Percentiles rank a stretch among this genome's conserved stretches.
These are phyloP conservation scores for Fusarium albidum DNA, from an alignment of 2,329 filamentous ascomycete genomes.

Conservation along the genomic window DNA sequence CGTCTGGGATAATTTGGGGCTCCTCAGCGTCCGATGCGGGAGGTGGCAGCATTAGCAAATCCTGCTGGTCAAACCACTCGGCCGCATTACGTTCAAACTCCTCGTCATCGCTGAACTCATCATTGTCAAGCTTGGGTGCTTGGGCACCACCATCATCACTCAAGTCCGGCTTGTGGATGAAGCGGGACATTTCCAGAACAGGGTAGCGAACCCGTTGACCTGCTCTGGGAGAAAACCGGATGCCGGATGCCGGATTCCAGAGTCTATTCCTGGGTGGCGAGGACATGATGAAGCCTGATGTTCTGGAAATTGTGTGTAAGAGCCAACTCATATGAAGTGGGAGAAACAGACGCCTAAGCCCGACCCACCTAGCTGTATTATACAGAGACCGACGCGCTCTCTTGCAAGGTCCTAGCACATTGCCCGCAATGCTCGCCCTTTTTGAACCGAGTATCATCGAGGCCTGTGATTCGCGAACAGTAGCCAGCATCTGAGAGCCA, in stretches of 20 bases:
- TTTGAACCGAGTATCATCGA: conserved; percentile 33
- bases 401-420: conserved; percentile 40
- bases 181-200: conserved; percentile 37
- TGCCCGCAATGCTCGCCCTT: conserved; percentile 36
- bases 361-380: conserved; percentile 31
- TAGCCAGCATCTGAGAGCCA: conserved; percentile 34
- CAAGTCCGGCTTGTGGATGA: conserved; percentile 32
- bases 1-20: conserved; percentile 1
- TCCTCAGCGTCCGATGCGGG: conserved; percentile 10
- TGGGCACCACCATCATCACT: neutral
- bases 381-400: conserved; percentile 23
- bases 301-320: conserved; percentile 9
- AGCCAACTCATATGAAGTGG: conserved; percentile 15
- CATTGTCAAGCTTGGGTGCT: conserved; percentile 2
- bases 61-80: conserved; percentile 40
- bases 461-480: conserved; percentile 17
- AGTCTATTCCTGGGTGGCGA: conserved; percentile 29
- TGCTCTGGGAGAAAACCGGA: conserved; percentile 42
- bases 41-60: conserved; percentile 9
- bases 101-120: conserved; percentile 36
- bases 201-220: conserved; percentile 37
- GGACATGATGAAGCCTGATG: conserved; percentile 27
- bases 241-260: conserved; percentile 43
- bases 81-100: conserved; percentile 36
- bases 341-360: neutral